Evolutionary conservation across 192 early-diverging fungal species (phyloP).

Genomic region (Podila verticillata): DNA sequence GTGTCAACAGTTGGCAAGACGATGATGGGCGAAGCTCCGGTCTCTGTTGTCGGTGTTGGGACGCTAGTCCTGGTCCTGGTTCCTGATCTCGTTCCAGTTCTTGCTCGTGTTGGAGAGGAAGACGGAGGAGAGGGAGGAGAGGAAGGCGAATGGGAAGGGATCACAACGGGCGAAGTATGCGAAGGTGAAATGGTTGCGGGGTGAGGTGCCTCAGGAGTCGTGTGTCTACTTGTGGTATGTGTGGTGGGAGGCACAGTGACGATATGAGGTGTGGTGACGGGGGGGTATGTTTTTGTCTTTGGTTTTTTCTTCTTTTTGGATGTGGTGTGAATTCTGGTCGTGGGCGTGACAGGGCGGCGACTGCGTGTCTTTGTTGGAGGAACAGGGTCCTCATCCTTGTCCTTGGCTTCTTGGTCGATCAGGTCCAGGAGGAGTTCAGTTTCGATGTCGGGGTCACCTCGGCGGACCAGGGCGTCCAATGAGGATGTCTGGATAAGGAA

Average conservation of each 20-base stretch:
- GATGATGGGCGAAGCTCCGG: no score
- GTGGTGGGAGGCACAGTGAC: neutral
- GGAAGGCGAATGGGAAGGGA: slow-evolving; percentile 3
- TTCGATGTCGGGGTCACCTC: no score
- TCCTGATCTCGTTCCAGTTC: no score
- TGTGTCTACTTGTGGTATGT: neutral
- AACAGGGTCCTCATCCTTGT: no score
- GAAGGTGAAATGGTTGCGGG: neutral
- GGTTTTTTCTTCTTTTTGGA: slow-evolving; percentile 1
- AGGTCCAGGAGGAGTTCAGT: no score
- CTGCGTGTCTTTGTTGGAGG: neutral
- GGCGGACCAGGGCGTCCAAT: no score
- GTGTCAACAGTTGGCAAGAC: no score
- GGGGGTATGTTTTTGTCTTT: slow-evolving; percentile 1
- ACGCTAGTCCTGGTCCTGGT: no score
- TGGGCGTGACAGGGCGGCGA: neutral
- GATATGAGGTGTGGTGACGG: neutral
- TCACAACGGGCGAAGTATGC: neutral
- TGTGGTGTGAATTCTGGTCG: slow-evolving; percentile 1
- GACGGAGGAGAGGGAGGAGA: neutral
- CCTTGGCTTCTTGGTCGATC: no score
- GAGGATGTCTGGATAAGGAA: no score
- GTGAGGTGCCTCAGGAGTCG: neutral
- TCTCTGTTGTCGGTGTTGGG: no score
- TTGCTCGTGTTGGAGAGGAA: neutral